phyloP scores from a whole-genome alignment of 495 filamentous ascomycete genomes.

The Lophiostoma macrostomum region DNA sequence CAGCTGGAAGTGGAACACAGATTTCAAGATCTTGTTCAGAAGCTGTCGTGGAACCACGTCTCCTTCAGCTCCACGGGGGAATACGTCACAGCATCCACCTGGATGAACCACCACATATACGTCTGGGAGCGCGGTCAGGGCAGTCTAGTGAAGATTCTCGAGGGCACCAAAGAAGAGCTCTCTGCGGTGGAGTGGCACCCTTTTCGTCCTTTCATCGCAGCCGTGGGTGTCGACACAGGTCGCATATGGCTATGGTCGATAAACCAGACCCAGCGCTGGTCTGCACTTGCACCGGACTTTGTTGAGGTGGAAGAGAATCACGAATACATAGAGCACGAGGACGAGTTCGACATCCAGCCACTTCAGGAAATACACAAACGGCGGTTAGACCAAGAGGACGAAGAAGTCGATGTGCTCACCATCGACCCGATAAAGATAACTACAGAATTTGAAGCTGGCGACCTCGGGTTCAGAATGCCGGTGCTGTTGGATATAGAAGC shows the following conservation, averaged over 20 bases:
- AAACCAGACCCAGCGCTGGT: slow-evolving; percentile 90
- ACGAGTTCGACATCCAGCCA: slow-evolving; percentile 97
- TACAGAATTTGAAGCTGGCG: slow-evolving; percentile 55
- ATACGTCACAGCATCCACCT: slow-evolving; percentile 87
- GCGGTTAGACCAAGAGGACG: slow-evolving; percentile 82
- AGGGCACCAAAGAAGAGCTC: slow-evolving; percentile 91
- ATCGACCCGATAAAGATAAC: slow-evolving; percentile 59
- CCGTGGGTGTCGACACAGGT: slow-evolving; percentile 84
- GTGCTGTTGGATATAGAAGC: slow-evolving; percentile 78
- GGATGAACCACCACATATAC: slow-evolving; percentile 96
- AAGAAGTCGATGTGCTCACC: slow-evolving; percentile 81
- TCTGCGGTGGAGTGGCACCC: slow-evolving; percentile 98
- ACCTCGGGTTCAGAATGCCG: slow-evolving; percentile 86
- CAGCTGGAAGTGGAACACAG: slow-evolving; percentile 93
- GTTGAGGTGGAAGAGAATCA: slow-evolving; percentile 97
- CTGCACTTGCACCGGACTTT: slow-evolving; percentile 93
- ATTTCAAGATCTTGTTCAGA: slow-evolving; percentile 96
- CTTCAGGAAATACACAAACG: slow-evolving; percentile 92
- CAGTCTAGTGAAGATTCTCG: slow-evolving; percentile 92
- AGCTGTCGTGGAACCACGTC: slow-evolving; percentile 91
- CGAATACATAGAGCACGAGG: slow-evolving; percentile 90
- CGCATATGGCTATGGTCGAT: slow-evolving; percentile 92
- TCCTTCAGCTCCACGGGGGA: slow-evolving; percentile 87
- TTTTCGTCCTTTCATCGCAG: slow-evolving; percentile 78
- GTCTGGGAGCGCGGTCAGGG: slow-evolving; percentile 95